Evolutionary conservation across 495 filamentous ascomycete genomes (phyloP), one percentile per base, ranked within the genome.

Genomic region (Cetradonia linearis): DNA sequence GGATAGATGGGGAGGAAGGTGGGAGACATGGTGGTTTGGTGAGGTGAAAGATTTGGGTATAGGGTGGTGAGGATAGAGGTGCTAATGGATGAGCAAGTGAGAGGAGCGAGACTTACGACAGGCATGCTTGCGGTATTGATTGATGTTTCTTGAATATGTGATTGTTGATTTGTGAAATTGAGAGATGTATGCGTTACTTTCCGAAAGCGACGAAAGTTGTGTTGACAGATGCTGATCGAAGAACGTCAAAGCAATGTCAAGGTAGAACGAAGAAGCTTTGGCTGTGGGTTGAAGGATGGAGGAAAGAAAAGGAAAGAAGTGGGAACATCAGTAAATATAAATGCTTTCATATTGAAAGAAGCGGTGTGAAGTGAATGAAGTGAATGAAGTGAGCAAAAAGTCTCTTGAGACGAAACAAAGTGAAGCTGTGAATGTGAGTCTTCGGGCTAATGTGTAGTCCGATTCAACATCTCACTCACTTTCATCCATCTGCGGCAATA

Each of bases 311-410:
- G 49, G 13, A 34, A 54, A 30, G 9, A 33, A 34, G 31, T 33
- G 30, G 30, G 13, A 34, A n/a, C 8, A 14, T 11, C 14, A n/a
- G 50, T 31, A 31, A 34, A 34, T 54, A 36, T 34, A 46, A 46
- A 46, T 4, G 8, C 5, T 1, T 31, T 34, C 11, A 4, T 31
- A 5, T 2, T 36, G 2, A 16, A 23, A 2, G 28, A 36, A 54
- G n/a, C n/a, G 9, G 33, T 31, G n/a, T 20, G 8, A 36, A 54
- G 50, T 54, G 50, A 54, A 54, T 46, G n/a, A n/a, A n/a, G n/a
- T n/a, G n/a, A n/a, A n/a, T n/a, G n/a, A n/a, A n/a, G n/a, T n/a
- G n/a, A n/a, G n/a, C n/a, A n/a, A n/a, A n/a, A n/a, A n/a, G n/a
- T n/a, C n/a, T n/a, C n/a, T n/a, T n/a, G n/a, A n/a, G n/a, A n/a